These are phyloP conservation scores for Aspergillus thermomutatus DNA, from an alignment of 2,329 filamentous ascomycete species.

Conservation along the genomic window DNA sequence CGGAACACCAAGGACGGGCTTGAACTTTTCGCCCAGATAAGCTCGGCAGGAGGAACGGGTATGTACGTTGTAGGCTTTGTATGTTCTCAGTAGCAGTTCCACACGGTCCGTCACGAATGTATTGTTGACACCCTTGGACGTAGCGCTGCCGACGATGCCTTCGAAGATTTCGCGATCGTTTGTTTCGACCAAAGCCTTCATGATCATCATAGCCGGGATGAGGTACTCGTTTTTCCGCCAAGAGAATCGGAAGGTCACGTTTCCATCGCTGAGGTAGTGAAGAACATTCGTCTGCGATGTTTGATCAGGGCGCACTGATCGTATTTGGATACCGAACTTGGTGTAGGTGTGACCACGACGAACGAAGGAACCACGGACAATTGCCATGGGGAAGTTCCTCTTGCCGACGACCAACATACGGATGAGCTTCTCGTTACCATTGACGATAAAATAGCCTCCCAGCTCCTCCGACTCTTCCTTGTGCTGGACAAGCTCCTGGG, in stretches of 20 bases:
- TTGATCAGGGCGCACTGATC: slow-evolving; percentile 93
- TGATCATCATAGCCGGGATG: slow-evolving; percentile 92
- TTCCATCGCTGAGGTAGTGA: slow-evolving; percentile 93
- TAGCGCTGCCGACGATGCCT: slow-evolving; percentile 74
- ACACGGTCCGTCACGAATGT: slow-evolving; percentile 95
- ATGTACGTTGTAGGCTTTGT: slow-evolving; percentile 85
- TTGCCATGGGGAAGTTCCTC: slow-evolving; percentile 93
- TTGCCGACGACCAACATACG: slow-evolving; percentile 86
- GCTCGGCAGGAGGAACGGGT: slow-evolving; percentile 76
- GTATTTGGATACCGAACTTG: slow-evolving; percentile 82
- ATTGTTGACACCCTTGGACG: slow-evolving; percentile 74
- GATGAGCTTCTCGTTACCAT: slow-evolving; percentile 95
- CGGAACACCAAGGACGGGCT: slow-evolving; percentile 78
- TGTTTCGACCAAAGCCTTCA: slow-evolving; percentile 92
- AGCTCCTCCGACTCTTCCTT: slow-evolving; percentile 97
- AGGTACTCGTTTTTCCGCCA: slow-evolving; percentile 97
- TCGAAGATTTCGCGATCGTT: slow-evolving; percentile 97
- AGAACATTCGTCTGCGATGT: slow-evolving; percentile 96
- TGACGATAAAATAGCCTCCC: slow-evolving; percentile 95
- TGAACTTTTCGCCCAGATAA: slow-evolving; percentile 87
- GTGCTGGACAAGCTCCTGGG: slow-evolving; percentile 73
- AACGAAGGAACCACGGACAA: slow-evolving; percentile 83
- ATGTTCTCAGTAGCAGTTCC: slow-evolving; percentile 85
- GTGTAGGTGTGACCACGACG: slow-evolving; percentile 86
- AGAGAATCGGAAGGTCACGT: slow-evolving; percentile 94